Conservation (phyloP, 1,284 basidiomycete species). For the Cutaneotrichosporon spelunceum region DNA sequence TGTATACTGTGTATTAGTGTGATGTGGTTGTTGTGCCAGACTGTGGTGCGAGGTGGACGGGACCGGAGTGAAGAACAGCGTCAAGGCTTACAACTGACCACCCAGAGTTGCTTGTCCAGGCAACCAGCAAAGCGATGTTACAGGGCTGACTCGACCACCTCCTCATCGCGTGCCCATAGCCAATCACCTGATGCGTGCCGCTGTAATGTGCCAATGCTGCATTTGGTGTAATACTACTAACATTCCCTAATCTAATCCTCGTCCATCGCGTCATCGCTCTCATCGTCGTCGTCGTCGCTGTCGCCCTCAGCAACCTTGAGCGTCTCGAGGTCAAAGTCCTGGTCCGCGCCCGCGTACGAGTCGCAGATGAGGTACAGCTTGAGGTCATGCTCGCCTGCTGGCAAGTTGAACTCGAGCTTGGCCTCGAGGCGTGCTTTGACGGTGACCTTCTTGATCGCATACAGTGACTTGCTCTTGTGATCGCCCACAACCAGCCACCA, state of each 20-base stretch:
- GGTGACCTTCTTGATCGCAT: conserved; percentile 94
- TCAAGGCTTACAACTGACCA: too few species aligned
- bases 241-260: conserved; percentile 17
- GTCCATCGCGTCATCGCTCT: conserved; percentile 54
- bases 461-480: conserved; percentile 62
- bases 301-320: conserved; percentile 85
- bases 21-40: not conserved
- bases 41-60: too few species aligned
- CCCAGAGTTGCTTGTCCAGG: too few species aligned
- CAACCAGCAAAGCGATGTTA: too few species aligned
- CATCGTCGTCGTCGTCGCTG: conserved; percentile 65
- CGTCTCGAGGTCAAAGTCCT: conserved; percentile 74
- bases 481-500: conserved; percentile 98
- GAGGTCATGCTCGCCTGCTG: conserved; percentile 73
- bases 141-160: too few species aligned
- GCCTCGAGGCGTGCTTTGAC: conserved; percentile 72
- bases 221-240: not conserved
- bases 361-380: conserved; percentile 93
- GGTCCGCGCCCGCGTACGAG: conserved; percentile 83
- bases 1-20: not conserved
- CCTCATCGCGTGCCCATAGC: too few species aligned
- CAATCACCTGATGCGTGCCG: too few species aligned
- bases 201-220: not conserved
- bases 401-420: conserved; percentile 83
- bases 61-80: too few species aligned